Evolutionary conservation across 192 early-diverging fungal genomes (phyloP), one percentile per base, ranked within the genome.

Genomic region (Coemansia sp.): DNA sequence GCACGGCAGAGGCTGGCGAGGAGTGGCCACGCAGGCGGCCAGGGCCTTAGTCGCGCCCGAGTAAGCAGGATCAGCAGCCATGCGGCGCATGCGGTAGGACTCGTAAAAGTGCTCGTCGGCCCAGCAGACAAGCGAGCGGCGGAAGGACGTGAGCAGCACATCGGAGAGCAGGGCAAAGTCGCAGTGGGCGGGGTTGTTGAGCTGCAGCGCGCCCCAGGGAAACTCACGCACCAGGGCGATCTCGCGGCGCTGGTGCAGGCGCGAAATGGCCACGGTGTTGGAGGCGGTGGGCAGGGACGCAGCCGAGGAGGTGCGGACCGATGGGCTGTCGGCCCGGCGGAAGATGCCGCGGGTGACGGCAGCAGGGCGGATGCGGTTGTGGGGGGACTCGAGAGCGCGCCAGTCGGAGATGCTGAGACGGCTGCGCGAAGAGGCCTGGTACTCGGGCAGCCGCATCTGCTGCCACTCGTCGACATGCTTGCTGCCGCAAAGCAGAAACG

Each of bases 141-240:
- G 82, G 77, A 94, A 95, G 8, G 92, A 94, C 48, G 83, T 69
- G 50, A 90, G 78, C 9, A 91, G 56, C 65, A 90, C 80, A 73
- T 94, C 87, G 39, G 92, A 75, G 18, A 96, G 80, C 32, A 90
- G 81, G 18, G 90, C 83, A 79, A 98, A 93, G 50, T 95, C 91
- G 78, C 90, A 93, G 71, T 97, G 96, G 0, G 83, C 80, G 58
- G 86, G 83, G 64, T 97, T 90, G 55, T 90, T 94, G 32, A 97
- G 87, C 80, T 98, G 90, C 68, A 98, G 84, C 2, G 86, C 76
- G 50, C 94, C 94, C 87, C 90, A 96, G 36, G 88, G 85, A 53
- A 92, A 94, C 40, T 84, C 69, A 32, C 96, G 83, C 38, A 92
- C 93, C 39, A 93, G 84, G 28, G 90, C 87, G 0, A 78, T 32